These are phyloP conservation scores for Orbilia quercus DNA, from an alignment of 2,329 filamentous ascomycete species.

Conservation along the genomic window DNA sequence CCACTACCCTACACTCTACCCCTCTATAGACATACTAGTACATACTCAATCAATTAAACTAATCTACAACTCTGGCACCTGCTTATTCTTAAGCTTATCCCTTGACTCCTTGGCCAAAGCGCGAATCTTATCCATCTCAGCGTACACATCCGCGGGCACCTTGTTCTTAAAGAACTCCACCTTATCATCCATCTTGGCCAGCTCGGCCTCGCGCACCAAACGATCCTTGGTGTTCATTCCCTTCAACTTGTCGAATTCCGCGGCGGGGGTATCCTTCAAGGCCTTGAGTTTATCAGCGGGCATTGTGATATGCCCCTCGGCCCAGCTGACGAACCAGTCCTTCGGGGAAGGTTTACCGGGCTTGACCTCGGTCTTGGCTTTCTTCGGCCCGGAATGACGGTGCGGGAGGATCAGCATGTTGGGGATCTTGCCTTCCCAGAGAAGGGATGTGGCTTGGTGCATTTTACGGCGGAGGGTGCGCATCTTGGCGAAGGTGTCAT, in stretches of 20 bases:
- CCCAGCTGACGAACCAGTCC: constrained; percentile 18
- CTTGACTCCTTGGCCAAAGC: not conserved
- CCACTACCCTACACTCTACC: not conserved
- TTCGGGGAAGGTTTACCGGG: not conserved
- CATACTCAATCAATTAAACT: not conserved
- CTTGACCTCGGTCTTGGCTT: not conserved
- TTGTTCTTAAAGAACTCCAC: constrained; percentile 25
- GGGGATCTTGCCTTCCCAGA: constrained; percentile 19
- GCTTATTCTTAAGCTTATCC: not conserved
- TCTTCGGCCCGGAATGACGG: not conserved
- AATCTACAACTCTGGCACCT: constrained; percentile 32
- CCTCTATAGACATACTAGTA: too few relatives aligned
- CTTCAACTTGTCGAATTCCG: constrained; percentile 21
- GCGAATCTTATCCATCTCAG: constrained; percentile 19
- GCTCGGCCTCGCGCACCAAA: constrained; percentile 13
- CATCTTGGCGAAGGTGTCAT: constrained; percentile 22
- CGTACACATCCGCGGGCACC: constrained; percentile 25
- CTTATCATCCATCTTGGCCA: constrained; percentile 24
- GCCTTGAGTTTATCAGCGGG: constrained; percentile 10
- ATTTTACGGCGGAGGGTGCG: constrained; percentile 17
- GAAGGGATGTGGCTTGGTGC: constrained; percentile 16
- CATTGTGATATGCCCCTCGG: not conserved
- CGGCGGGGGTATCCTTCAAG: constrained; percentile 3
- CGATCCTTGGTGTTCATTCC: constrained; percentile 21
- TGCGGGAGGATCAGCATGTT: constrained; percentile 15